Evolutionary conservation across 1,139 yeast species (phyloP).

Genomic region (Yamadazyma oceani): DNA sequence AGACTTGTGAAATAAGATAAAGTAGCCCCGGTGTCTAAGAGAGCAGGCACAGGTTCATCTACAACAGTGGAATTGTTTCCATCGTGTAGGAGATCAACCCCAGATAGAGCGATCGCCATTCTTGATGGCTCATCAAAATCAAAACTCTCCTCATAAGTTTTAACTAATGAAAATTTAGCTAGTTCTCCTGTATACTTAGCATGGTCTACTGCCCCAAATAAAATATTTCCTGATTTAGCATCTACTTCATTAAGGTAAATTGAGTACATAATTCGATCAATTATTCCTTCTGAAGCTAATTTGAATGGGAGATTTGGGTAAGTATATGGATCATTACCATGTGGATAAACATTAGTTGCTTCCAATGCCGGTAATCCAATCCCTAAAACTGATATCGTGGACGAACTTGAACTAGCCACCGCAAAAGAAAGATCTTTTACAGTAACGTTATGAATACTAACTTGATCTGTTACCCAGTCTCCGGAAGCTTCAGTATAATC

Average conservation of each 20-base stretch:
- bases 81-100: constrained; percentile 20
- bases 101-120: constrained; percentile 26
- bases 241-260: constrained; percentile 15
- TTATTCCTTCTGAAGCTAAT: constrained; percentile 26
- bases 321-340: constrained; percentile 1
- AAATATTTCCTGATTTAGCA: constrained; percentile 14
- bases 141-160: constrained; percentile 21
- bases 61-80: constrained; percentile 14
- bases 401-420: constrained; percentile 43
- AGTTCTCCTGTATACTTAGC: constrained; percentile 42
- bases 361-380: constrained; percentile 57
- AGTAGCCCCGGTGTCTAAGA: constrained; percentile 46
- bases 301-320: constrained; percentile 29
- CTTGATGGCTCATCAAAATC: constrained; percentile 25
- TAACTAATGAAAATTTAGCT: constrained; percentile 29
- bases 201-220: constrained; percentile 24
- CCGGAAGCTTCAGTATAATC: constrained; percentile 56
- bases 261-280: constrained; percentile 26
- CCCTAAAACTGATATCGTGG: constrained; percentile 52
- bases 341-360: constrained; percentile 10
- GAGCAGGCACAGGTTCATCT: constrained; percentile 25
- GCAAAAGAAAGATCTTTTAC: constrained; percentile 53
- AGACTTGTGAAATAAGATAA: constrained; percentile 38
- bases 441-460: constrained; percentile 37
- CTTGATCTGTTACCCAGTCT: constrained; percentile 29